A percentile compares a stretch with the other conserved stretches of the same genome.
These are phyloP conservation scores for Rhamnella rubrinervis DNA, from an alignment of 331 rosid species.

Conservation along the genomic window DNA sequence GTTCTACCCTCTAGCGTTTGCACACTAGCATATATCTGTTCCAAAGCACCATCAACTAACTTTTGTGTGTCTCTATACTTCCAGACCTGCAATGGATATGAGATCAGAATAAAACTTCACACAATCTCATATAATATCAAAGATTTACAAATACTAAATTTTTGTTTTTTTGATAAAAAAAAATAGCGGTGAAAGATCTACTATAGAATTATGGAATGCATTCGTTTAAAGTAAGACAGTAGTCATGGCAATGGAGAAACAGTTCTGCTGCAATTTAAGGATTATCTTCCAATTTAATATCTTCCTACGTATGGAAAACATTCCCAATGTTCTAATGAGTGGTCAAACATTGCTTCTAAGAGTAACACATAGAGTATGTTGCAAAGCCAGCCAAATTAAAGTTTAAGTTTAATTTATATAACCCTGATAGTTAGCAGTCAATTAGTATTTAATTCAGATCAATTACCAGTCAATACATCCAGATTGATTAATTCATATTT, in stretches of 20 bases:
- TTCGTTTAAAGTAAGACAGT: background rate
- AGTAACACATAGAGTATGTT: too few species aligned
- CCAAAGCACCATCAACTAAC: slow-evolving; percentile 60
- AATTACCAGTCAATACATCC: too few species aligned
- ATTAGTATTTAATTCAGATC: too few species aligned
- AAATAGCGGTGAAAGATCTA: background rate
- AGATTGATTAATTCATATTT: too few species aligned
- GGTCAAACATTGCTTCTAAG: too few species aligned
- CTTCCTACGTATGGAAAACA: background rate
- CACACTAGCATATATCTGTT: slow-evolving; percentile 51
- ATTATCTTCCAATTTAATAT: background rate
- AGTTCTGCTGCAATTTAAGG: background rate
- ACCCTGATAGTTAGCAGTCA: too few species aligned
- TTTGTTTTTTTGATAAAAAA: background rate
- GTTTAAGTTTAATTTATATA: too few species aligned
- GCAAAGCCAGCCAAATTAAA: too few species aligned
- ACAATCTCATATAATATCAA: background rate
- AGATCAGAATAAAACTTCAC: background rate
- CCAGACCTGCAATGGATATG: slow-evolving; percentile 61
- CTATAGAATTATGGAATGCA: background rate
- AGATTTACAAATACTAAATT: background rate
- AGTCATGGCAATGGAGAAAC: background rate
- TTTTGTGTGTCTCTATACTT: slow-evolving; percentile 50
- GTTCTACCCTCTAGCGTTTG: slow-evolving; percentile 59
- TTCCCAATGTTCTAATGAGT: too few species aligned